Percentiles rank a stretch among this genome's conserved stretches.
These are phyloP conservation scores for Pseudoturritis turrita DNA, from an alignment of 345 rosid genomes.

Conservation along the genomic window DNA sequence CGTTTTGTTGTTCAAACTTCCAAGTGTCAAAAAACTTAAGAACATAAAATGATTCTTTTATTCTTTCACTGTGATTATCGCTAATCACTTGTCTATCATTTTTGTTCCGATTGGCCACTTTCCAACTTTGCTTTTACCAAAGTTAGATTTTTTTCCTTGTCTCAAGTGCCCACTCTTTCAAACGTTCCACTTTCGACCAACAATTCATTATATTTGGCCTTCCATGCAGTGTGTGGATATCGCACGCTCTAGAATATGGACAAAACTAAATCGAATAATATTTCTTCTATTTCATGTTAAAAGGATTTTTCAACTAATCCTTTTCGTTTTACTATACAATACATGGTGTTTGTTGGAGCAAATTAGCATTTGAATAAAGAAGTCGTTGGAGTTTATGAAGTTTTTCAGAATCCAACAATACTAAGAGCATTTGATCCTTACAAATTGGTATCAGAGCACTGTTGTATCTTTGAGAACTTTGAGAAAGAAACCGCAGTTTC, in stretches of 20 bases:
- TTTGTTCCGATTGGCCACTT: not conserved
- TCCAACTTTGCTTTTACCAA: constrained; percentile 7
- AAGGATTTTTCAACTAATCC: too few species aligned
- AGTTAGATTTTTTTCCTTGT: constrained; percentile 6
- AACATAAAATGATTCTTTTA: constrained; percentile 14
- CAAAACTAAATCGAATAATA: not conserved
- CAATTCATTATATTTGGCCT: constrained; percentile 10
- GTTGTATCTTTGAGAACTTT: too few species aligned
- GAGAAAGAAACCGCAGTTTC: too few species aligned
- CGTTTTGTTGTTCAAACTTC: constrained; percentile 21
- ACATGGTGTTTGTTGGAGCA: too few species aligned
- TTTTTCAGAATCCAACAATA: too few species aligned
- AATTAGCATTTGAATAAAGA: too few species aligned
- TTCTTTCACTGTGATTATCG: constrained; percentile 17
- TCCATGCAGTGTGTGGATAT: constrained; percentile 15
- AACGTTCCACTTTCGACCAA: constrained; percentile 16
- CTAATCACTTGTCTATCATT: not conserved
- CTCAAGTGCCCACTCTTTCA: constrained; percentile 17
- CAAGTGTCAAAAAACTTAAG: constrained; percentile 1
- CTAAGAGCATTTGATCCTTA: too few species aligned
- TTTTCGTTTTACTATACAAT: too few species aligned
- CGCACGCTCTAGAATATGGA: not conserved
- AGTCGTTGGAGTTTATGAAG: too few species aligned
- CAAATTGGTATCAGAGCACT: too few species aligned
- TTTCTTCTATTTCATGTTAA: not conserved